These are phyloP conservation scores for Boletus reticuloceps DNA, from an alignment of 768 basidiomycete genomes.

Conservation along the genomic window DNA sequence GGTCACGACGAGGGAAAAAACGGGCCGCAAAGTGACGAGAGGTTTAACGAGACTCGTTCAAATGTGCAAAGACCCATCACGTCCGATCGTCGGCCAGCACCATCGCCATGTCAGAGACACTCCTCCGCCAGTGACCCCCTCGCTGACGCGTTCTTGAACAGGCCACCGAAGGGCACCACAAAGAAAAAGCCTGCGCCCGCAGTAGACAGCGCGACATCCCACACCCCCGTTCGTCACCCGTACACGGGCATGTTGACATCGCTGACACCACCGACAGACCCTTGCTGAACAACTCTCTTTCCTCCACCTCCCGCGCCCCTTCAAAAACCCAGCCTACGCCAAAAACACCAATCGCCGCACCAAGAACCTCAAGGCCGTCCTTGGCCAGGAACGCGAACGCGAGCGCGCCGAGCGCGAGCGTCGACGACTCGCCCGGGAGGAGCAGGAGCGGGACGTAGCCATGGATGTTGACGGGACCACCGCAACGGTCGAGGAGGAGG, in stretches of 20 bases:
- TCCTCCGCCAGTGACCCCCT: background rate
- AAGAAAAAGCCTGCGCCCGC: background rate
- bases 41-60: too few species aligned
- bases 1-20: too few species aligned
- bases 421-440: conserved; percentile 47
- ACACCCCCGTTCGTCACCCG: background rate
- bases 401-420: conserved; percentile 67
- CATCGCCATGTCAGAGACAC: too few species aligned
- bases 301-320: conserved; percentile 65
- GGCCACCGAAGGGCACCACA: conserved; percentile 5
- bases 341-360: conserved; percentile 72
- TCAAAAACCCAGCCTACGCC: conserved; percentile 70
- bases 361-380: conserved; percentile 77
- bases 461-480: conserved; percentile 55
- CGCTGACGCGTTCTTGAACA: background rate
- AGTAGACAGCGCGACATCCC: background rate
- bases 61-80: background rate
- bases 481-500: conserved; percentile 42
- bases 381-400: conserved; percentile 76
- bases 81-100: background rate
- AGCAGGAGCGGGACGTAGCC: conserved; percentile 30
- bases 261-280: conserved; percentile 40
- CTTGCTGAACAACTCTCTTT: conserved; percentile 75
- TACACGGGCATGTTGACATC: background rate
- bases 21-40: too few species aligned